Evolutionary conservation across 164 flowering plant genomes (phyloP), one percentile per base, ranked within the genome.

Genomic region (Pachysandra terminalis): DNA sequence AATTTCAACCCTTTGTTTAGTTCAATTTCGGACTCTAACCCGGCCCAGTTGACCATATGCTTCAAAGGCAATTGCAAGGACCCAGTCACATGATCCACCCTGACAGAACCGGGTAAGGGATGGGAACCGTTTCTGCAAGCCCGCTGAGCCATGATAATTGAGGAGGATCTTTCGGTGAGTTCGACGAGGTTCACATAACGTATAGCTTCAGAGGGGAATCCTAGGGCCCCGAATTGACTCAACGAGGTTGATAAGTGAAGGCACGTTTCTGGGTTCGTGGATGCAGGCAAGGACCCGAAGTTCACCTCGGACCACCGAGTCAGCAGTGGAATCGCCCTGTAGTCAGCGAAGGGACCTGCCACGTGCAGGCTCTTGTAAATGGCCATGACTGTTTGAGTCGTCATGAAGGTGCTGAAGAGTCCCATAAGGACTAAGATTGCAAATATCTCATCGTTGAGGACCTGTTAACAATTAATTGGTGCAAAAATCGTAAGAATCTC

Each of bases 391-490:
- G 70, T 65, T 2, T 94, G 97, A 3, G 94, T 89, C 15, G 94
- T 90, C 16, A 90, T 79, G 81, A 90, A 88, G 51, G 97, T 90
- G 25, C 90, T 87, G 77, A 90, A 78, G 24, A 90, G 74, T 16
- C 93, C 94, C 97, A 90, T 89, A 0, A 89, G 79, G 13, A 90
- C 92, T 22, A 90, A 68, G n/a, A 90, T 86, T 0, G 97, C 88
- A 65, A 90, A 90, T 1, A 57, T 75, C 73, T 89, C 87, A 19
- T 90, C 94, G 24, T 87, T 86, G 0, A 89, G 79, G 14, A 90
- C 97, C 96, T 90, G 79, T 6, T 21, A 9, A 52, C 37, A 32
- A 32, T 32, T 3, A 32, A 7, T 32, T 3, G 37, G 37, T 3
- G 7, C 37, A 32, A 3, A 32, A 32, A n/a, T n/a, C n/a, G n/a